Evolutionary conservation across 2,329 filamentous ascomycete genomes (phyloP).

Genomic region (Exophiala spinifera): DNA sequence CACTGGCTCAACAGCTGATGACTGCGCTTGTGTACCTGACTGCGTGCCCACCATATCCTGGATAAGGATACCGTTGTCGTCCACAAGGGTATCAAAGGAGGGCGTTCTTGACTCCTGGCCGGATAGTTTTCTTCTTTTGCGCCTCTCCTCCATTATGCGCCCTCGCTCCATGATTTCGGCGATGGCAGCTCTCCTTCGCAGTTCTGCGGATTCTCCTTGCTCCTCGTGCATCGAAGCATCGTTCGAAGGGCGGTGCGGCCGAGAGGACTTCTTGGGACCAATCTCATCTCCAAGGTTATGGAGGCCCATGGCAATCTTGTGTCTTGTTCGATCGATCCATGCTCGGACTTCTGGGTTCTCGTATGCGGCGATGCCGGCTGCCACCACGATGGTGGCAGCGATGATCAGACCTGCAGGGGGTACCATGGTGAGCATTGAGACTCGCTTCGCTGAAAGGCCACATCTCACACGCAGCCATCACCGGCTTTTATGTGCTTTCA

Average conservation of each 20-base stretch:
- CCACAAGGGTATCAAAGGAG: slow-evolving; percentile 46
- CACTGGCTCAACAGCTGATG: slow-evolving; percentile 8
- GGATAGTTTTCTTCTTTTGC: slow-evolving; percentile 29
- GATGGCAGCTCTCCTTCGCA: slow-evolving; percentile 43
- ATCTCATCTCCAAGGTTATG: slow-evolving; percentile 61
- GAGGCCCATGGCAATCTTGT: slow-evolving; percentile 58
- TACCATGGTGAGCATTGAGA: slow-evolving; percentile 22
- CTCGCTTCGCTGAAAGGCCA: background rate
- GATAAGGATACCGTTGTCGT: slow-evolving; percentile 12
- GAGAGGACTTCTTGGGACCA: slow-evolving; percentile 43
- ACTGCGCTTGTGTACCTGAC: background rate
- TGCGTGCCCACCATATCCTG: background rate
- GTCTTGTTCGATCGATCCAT: slow-evolving; percentile 61
- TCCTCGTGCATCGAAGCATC: slow-evolving; percentile 51
- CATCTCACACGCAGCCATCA: no score
- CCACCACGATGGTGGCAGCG: slow-evolving; percentile 59
- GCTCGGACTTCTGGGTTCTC: slow-evolving; percentile 61
- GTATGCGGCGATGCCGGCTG: slow-evolving; percentile 61
- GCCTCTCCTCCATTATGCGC: slow-evolving; percentile 39
- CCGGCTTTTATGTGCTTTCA: background rate
- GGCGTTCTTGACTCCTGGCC: slow-evolving; percentile 20
- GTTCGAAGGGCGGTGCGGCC: slow-evolving; percentile 26
- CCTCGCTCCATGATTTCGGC: slow-evolving; percentile 47
- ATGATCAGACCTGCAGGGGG: slow-evolving; percentile 56
- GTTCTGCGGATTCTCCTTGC: slow-evolving; percentile 41